These are phyloP conservation scores for Protomyces pachydermus DNA, from an alignment of 1,139 yeast species.

Conservation along the genomic window DNA sequence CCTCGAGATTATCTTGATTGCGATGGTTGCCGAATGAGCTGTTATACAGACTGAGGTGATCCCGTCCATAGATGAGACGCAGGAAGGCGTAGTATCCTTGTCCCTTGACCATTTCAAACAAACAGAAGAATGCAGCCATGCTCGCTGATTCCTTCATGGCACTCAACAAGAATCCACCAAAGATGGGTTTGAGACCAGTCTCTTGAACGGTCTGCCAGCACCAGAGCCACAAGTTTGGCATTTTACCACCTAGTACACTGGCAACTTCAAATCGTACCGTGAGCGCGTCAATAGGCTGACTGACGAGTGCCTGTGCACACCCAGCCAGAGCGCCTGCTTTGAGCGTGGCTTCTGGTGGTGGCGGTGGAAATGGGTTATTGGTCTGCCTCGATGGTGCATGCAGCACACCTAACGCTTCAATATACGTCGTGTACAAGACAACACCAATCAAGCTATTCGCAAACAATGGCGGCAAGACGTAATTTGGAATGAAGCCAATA, in stretches of 20 bases:
- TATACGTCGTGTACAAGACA: conserved; percentile 74
- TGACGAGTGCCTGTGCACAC: conserved; percentile 77
- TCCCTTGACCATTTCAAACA: conserved; percentile 71
- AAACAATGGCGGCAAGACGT: conserved; percentile 74
- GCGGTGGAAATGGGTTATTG: conserved; percentile 29
- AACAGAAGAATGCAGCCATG: conserved; percentile 77
- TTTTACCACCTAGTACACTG: conserved; percentile 53
- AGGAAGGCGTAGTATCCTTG: conserved; percentile 29
- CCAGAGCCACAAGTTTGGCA: conserved; percentile 71
- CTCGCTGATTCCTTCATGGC: conserved; percentile 76
- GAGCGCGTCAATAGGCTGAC: conserved; percentile 91
- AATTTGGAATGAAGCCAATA: conserved; percentile 81
- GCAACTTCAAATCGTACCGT: conserved; percentile 73
- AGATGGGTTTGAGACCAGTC: conserved; percentile 76
- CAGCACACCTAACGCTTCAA: conserved; percentile 42
- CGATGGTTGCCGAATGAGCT: not conserved
- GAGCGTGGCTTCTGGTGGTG: conserved; percentile 55
- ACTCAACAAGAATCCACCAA: conserved; percentile 79
- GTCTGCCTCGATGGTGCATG: conserved; percentile 8
- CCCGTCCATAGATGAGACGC: conserved; percentile 30
- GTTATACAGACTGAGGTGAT: conserved; percentile 5
- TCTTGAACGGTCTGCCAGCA: conserved; percentile 63
- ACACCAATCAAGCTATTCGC: conserved; percentile 81
- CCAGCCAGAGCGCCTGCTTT: conserved; percentile 84
- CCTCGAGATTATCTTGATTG: not conserved